phyloP scores from a whole-genome alignment of 2,329 filamentous ascomycete species.

The Diplodia scrobiculata region DNA sequence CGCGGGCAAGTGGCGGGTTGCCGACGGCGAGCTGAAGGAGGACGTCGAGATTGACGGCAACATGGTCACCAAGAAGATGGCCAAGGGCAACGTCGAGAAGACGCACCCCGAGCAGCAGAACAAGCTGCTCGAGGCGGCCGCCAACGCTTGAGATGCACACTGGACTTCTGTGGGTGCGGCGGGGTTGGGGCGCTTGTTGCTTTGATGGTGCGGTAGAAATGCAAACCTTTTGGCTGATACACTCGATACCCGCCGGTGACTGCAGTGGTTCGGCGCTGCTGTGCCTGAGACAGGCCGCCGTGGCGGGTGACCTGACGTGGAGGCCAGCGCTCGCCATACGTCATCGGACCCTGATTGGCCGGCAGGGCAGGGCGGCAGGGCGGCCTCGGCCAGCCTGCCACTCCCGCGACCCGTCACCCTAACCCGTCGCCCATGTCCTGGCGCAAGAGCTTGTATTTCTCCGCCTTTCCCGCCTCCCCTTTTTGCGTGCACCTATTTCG shows the following conservation, averaged over 20 bases:
- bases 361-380: background rate
- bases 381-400: conserved; percentile 14
- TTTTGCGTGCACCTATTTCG: background rate
- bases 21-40: conserved; percentile 40
- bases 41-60: conserved; percentile 49
- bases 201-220: background rate
- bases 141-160: conserved; percentile 32
- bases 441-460: conserved; percentile 17
- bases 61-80: conserved; percentile 49
- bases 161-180: background rate
- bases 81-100: conserved; percentile 47
- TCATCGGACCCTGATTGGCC: conserved; percentile 24
- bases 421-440: conserved; percentile 15
- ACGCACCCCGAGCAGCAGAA: conserved; percentile 45
- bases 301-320: conserved; percentile 8
- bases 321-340: background rate
- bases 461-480: conserved; percentile 13
- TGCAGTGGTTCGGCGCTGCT: background rate
- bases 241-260: background rate
- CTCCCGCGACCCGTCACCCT: conserved; percentile 17
- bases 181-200: background rate
- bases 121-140: conserved; percentile 39
- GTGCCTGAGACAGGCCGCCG: conserved; percentile 7
- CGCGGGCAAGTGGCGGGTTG: conserved; percentile 44
- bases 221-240: background rate